Base-by-base conservation (phyloP, 805 yeast genomes). In the Ogataea angusta region DNA sequence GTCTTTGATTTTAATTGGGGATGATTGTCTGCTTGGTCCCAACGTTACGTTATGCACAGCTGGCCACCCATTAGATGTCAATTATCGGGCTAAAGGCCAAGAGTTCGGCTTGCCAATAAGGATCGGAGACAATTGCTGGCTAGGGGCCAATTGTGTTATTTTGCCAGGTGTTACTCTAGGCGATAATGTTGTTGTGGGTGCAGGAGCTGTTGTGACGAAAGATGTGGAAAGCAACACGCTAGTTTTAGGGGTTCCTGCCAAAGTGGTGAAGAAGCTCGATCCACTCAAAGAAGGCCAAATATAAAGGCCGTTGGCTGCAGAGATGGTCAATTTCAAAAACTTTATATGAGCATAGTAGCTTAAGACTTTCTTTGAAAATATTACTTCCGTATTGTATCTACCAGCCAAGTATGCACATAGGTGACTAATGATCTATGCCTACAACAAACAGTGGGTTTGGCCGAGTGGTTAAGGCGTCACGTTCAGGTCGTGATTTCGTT, bases 81-180 rank as follows among this genome's bases (percentile, higher is more conserved):
- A 59, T 10, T 59, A 59, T 39, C 63, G 85, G 44, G 30, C 51
- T 18, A 10, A 32, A 41, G 76, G 70, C 2, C 61, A 64, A 3
- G 90, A 83, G 54, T 75, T 63, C 49, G 80, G 83, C 0, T 52
- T 59, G 25, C 82, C 84, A 6, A 70, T 84, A 21, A 64, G 55
- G 2, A 77, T 84, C 25, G 87, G 83, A 3, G 70, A 78, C 55
- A 73, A 76, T 45, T 85, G 80, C 6, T 84, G 90, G 91, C 63
- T 83, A 29, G 86, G 85, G 10, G 68, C 80, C 1, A 67, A 69
- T 29, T 76, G 64, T n/a, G 64, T 66, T 1, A 68, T 83, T 8
- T 59, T 82, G 37, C 85, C 85, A 2, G 90, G 89, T 6, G 82
- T 80, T 8, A 75, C 72, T 1, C 69, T 83, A 32, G 90, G 90